phyloP scores from a whole-genome alignment of 2,329 filamentous ascomycete species.

The Cucurbitaria berberidis region DNA sequence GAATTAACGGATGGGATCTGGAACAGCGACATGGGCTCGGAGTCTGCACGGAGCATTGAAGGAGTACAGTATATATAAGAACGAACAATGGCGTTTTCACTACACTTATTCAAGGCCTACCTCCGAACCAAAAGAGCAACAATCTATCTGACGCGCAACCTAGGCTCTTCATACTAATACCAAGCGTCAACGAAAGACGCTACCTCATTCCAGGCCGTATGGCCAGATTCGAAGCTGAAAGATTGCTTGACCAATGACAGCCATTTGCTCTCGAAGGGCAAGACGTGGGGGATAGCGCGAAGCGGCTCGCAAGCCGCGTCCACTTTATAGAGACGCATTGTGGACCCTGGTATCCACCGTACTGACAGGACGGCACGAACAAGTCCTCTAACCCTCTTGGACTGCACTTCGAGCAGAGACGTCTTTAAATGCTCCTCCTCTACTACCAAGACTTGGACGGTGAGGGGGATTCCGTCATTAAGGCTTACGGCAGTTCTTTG shows the following conservation, averaged over 20 bases:
- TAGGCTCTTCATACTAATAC: neutral
- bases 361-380: conserved; percentile 16
- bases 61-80: conserved; percentile 11
- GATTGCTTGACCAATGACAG: conserved; percentile 7
- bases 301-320: conserved; percentile 7
- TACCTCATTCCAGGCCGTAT: neutral
- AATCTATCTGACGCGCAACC: neutral
- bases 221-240: neutral
- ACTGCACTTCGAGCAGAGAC: neutral
- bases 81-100: conserved; percentile 12
- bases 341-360: no score
- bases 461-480: neutral
- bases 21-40: conserved; percentile 19
- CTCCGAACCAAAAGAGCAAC: neutral
- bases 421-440: neutral
- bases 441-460: neutral
- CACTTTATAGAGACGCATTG: neutral
- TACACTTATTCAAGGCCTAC: conserved; percentile 8
- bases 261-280: neutral
- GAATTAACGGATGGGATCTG: conserved; percentile 11
- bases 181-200: neutral
- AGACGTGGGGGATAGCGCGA: conserved; percentile 14
- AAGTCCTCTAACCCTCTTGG: neutral
- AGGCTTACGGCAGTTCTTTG: conserved; percentile 19
- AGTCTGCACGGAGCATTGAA: conserved; percentile 22